Evolutionary conservation across 441 rosid genomes (phyloP).

Genomic region (Iberis amara): DNA sequence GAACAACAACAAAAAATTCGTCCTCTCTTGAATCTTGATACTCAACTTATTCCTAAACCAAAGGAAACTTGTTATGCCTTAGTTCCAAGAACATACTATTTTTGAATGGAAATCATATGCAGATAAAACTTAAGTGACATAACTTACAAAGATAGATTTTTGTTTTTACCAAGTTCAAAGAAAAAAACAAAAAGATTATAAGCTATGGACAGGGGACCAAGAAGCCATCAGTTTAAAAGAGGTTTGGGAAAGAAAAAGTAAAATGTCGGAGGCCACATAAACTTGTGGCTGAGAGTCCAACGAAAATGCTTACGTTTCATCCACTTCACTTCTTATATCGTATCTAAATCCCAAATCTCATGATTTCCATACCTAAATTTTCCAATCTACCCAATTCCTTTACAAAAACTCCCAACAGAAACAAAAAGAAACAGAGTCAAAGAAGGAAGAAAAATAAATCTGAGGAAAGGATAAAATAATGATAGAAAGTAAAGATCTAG

Average conservation of each 20-base stretch:
- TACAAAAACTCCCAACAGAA: not conserved
- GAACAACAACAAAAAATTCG: too few relatives aligned
- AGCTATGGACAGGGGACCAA: conserved; percentile 1
- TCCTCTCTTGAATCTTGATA: too few relatives aligned
- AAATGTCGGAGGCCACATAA: conserved; percentile 52
- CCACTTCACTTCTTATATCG: conserved; percentile 48
- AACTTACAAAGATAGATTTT: too few relatives aligned
- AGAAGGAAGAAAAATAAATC: conserved; percentile 12
- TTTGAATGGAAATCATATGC: too few relatives aligned
- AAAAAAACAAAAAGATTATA: conserved; percentile 1
- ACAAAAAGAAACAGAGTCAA: not conserved
- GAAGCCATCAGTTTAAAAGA: not conserved
- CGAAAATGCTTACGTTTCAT: conserved; percentile 49
- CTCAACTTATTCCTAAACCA: too few relatives aligned
- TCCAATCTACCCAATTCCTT: not conserved
- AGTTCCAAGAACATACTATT: too few relatives aligned
- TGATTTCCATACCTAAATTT: conserved; percentile 5
- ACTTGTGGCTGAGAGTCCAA: conserved; percentile 66
- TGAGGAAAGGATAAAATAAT: conserved; percentile 7
- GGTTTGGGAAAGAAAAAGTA: conserved; percentile 19
- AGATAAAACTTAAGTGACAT: too few relatives aligned
- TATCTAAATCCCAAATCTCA: conserved; percentile 42
- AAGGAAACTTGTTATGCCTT: too few relatives aligned
- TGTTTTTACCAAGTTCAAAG: not conserved
- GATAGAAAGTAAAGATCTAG: conserved; percentile 39